Evolutionary conservation across 148 eudicot genomes (phyloP).

Genomic region (Limonium bicolor): DNA sequence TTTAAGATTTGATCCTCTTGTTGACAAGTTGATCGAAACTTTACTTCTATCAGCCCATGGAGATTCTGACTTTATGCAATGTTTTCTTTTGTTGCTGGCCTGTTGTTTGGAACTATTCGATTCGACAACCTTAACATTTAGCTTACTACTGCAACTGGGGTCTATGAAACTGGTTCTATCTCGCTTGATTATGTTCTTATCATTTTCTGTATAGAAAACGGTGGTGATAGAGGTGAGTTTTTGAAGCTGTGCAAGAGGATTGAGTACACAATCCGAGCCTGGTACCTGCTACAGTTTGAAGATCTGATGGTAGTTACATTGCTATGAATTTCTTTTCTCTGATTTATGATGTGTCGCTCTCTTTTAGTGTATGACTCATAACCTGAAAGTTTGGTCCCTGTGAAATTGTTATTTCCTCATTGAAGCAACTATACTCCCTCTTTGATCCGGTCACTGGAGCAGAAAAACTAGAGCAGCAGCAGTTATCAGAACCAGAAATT

Average conservation of each 20-base stretch:
- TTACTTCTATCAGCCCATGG: no score
- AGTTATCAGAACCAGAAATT: constrained; percentile 50
- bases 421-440: constrained; percentile 86
- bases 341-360: background rate
- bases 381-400: background rate
- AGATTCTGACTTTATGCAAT: no score
- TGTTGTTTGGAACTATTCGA: no score
- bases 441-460: constrained; percentile 89
- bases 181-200: no score
- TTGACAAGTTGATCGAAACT: no score
- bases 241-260: constrained; percentile 79
- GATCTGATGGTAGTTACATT: constrained; percentile 60
- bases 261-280: constrained; percentile 83
- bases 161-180: no score
- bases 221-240: constrained; percentile 59
- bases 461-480: constrained; percentile 72
- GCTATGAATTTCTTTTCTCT: background rate
- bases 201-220: constrained; percentile 58
- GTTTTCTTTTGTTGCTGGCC: no score
- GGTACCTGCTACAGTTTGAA: constrained; percentile 88
- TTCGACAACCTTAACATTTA: no score
- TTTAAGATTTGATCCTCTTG: no score
- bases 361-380: background rate
- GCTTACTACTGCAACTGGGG: no score
- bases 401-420: constrained; percentile 3